phyloP scores from a whole-genome alignment of 208 protist species.

The Trypanosomatidae sp. region DNA sequence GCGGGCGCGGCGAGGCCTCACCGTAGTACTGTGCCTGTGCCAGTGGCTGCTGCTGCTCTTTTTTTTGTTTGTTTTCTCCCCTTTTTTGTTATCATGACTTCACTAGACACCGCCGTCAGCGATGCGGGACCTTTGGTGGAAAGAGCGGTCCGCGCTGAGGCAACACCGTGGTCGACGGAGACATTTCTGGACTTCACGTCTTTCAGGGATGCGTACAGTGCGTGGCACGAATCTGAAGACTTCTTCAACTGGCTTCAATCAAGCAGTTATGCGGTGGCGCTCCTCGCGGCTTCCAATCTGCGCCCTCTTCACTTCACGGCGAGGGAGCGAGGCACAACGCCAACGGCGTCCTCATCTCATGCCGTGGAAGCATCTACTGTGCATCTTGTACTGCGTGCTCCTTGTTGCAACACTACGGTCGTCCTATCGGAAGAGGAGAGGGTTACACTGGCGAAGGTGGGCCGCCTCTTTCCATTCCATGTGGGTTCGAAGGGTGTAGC shows the following conservation, averaged over 20 bases:
- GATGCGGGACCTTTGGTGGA: neutral
- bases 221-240: constrained; percentile 17
- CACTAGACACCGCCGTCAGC: neutral
- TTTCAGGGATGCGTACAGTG: constrained; percentile 11
- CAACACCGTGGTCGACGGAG: constrained; percentile 1
- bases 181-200: constrained; percentile 12
- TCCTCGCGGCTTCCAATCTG: constrained; percentile 47
- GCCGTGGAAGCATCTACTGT: neutral
- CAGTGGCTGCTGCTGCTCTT: neutral
- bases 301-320: constrained; percentile 15
- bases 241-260: constrained; percentile 33
- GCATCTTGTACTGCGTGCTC: constrained; percentile 23
- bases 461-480: constrained; percentile 17
- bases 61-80: neutral
- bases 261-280: constrained; percentile 30
- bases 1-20: neutral
- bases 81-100: neutral
- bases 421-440: constrained; percentile 23
- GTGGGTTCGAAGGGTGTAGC: neutral
- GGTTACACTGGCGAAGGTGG: constrained; percentile 12
- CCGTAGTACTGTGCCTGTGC: too few species aligned
- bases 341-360: too few species aligned
- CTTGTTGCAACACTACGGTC: constrained; percentile 25
- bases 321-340: neutral
- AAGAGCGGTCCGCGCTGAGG: too few species aligned